Evolutionary conservation across 2,329 filamentous ascomycete genomes (phyloP).

Genomic region (Epichloe brachyelytri): DNA sequence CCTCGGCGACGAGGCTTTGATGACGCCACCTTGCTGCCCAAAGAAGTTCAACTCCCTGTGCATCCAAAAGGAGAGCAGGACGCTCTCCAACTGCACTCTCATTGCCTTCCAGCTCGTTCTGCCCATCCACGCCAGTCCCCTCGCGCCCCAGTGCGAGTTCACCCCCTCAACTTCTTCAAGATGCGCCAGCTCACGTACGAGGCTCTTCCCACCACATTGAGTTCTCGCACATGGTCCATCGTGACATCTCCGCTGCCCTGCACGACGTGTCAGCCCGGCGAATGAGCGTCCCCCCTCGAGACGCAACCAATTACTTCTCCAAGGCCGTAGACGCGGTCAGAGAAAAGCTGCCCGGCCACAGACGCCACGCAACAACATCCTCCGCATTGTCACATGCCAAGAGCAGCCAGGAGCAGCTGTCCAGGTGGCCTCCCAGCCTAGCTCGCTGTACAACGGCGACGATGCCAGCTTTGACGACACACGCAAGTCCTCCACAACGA

Average conservation of each 20-base stretch:
- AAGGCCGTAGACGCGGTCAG: background rate
- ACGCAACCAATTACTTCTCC: background rate
- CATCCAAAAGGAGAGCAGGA: conserved; percentile 2
- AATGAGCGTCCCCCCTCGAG: background rate
- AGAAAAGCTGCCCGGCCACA: background rate
- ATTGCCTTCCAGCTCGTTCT: conserved; percentile 49
- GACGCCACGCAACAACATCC: background rate
- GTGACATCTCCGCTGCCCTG: conserved; percentile 36
- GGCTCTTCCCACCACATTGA: conserved; percentile 34
- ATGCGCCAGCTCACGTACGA: conserved; percentile 50
- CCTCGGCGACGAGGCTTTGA: conserved; percentile 31
- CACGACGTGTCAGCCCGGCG: conserved; percentile 9
- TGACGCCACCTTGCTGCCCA: conserved; percentile 31
- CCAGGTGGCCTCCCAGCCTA: conserved; percentile 1
- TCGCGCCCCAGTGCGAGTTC: conserved; percentile 41
- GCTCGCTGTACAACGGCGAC: conserved; percentile 4
- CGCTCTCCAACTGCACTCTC: conserved; percentile 18
- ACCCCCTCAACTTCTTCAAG: conserved; percentile 53
- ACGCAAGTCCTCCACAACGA: conserved; percentile 1
- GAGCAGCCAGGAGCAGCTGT: conserved; percentile 8
- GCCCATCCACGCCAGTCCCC: conserved; percentile 43
- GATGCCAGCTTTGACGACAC: conserved; percentile 8
- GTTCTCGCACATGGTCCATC: conserved; percentile 47
- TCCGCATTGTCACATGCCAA: background rate
- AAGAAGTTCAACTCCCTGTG: conserved; percentile 28